Evolutionary conservation across 305 asterid species (phyloP).

Genomic region (Plantago coronopus): DNA sequence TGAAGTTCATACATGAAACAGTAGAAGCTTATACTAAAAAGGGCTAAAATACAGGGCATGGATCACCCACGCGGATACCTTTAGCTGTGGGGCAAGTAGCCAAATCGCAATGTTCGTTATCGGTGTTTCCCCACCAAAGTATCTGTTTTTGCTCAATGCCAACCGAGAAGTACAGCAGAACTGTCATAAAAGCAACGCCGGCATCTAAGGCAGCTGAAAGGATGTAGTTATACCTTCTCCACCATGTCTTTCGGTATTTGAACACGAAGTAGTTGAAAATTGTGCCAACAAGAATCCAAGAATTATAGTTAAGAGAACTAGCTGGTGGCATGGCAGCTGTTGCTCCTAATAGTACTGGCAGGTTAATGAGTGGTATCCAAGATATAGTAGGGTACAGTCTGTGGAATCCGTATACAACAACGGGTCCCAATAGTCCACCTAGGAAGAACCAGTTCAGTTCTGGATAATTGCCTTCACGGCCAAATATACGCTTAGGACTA

Average conservation of each 20-base stretch:
- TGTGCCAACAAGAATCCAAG: conserved; percentile 71
- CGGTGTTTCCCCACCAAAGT: conserved; percentile 64
- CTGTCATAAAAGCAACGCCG: conserved; percentile 79
- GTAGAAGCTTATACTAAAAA: no score
- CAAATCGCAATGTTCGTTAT: conserved; percentile 64
- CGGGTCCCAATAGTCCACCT: conserved; percentile 57
- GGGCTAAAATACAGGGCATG: conserved; percentile 53
- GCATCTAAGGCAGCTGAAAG: conserved; percentile 81
- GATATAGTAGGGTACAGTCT: conserved; percentile 41
- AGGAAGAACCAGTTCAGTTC: conserved; percentile 84
- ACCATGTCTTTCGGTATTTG: conserved; percentile 68
- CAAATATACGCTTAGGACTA: conserved; percentile 66
- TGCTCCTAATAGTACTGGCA: conserved; percentile 82
- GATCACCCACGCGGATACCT: conserved; percentile 42
- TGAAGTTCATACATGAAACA: no score
- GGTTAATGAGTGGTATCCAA: conserved; percentile 75
- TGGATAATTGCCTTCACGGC: conserved; percentile 50
- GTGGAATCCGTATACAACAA: conserved; percentile 56
- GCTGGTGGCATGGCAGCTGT: conserved; percentile 76
- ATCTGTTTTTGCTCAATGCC: conserved; percentile 47
- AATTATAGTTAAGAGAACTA: conserved; percentile 59
- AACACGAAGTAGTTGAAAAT: conserved; percentile 65
- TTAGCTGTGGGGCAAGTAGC: conserved; percentile 72
- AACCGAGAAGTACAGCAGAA: conserved; percentile 50
- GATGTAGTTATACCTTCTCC: conserved; percentile 79